A percentile compares a stretch with the other conserved stretches of the same genome.
phyloP scores from a whole-genome alignment of 2,329 filamentous ascomycete species.

The Phaeosphaeriaceae sp. region DNA sequence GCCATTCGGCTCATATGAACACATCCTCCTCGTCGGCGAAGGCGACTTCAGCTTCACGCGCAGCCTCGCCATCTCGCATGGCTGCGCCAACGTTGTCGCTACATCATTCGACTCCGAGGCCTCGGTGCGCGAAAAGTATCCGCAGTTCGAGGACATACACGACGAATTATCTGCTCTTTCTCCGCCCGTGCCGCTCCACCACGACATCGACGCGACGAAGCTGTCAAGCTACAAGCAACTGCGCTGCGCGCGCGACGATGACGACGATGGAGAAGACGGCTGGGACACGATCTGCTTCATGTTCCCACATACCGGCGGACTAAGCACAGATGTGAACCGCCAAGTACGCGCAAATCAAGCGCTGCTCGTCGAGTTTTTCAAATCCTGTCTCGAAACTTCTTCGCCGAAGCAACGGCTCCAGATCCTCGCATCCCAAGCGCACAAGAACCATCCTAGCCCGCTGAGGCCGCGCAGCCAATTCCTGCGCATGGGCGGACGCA shows the following conservation, averaged over 20 bases:
- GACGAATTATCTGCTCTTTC: conserved; percentile 29
- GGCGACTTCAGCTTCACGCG: conserved; percentile 80
- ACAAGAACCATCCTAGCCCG: conserved; percentile 34
- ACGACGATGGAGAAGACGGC: conserved; percentile 35
- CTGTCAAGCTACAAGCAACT: conserved; percentile 39
- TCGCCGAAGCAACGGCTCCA: conserved; percentile 20
- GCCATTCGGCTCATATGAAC: conserved; percentile 70
- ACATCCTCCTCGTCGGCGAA: conserved; percentile 79
- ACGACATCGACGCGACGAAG: conserved; percentile 72
- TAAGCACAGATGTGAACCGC: conserved; percentile 90
- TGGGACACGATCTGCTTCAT: conserved; percentile 91
- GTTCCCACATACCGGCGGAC: conserved; percentile 94
- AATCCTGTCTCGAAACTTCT: conserved; percentile 29
- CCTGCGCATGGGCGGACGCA: conserved; percentile 60
- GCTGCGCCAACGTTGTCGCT: conserved; percentile 70
- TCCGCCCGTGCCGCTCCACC: conserved; percentile 51
- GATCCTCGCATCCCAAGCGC: conserved; percentile 17
- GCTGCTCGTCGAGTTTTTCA: conserved; percentile 43
- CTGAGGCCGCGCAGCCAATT: conserved; percentile 42
- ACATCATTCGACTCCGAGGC: conserved; percentile 70
- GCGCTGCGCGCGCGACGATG: conserved; percentile 24
- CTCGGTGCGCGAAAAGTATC: conserved; percentile 60
- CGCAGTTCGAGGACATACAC: conserved; percentile 55
- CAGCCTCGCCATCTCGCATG: conserved; percentile 70
- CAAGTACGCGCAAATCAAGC: conserved; percentile 83